Conservation (phyloP, 148 eudicot species). For the Oxyria digyna region DNA sequence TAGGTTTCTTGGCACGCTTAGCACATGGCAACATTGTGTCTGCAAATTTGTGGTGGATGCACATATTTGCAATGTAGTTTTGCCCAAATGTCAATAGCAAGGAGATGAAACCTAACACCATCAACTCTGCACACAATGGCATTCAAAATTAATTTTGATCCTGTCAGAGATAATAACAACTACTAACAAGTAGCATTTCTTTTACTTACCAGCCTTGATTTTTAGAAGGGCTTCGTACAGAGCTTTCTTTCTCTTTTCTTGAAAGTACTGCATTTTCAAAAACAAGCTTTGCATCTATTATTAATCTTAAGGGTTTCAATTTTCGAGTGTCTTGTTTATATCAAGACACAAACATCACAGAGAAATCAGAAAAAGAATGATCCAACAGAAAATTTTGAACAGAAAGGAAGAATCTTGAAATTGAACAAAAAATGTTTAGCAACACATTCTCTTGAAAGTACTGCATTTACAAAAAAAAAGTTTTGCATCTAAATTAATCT, state of each 20-base stretch:
- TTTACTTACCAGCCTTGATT: slow-evolving; percentile 11
- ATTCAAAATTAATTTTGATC: neutral
- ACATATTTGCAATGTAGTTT: slow-evolving; percentile 53
- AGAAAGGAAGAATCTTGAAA: too few relatives aligned
- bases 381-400: too few relatives aligned
- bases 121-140: slow-evolving; percentile 53
- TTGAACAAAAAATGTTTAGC: too few relatives aligned
- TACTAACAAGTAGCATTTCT: neutral
- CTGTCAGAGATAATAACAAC: neutral
- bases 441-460: slow-evolving; percentile 7
- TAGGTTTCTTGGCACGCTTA: neutral
- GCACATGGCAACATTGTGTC: slow-evolving; percentile 67
- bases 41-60: slow-evolving; percentile 43
- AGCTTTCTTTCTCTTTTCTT: slow-evolving; percentile 9
- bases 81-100: slow-evolving; percentile 76
- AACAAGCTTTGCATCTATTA: too few relatives aligned
- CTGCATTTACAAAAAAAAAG: neutral
- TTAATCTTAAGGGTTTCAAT: too few relatives aligned
- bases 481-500: too few relatives aligned
- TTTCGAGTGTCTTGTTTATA: too few relatives aligned
- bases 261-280: too few relatives aligned
- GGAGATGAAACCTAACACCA: slow-evolving; percentile 89
- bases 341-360: too few relatives aligned
- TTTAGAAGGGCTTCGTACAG: slow-evolving; percentile 8
- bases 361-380: too few relatives aligned